Percentiles rank a stretch among this genome's conserved stretches.
Conservation (phyloP, 257 asterid species). For the Solanum clarkiae region DNA sequence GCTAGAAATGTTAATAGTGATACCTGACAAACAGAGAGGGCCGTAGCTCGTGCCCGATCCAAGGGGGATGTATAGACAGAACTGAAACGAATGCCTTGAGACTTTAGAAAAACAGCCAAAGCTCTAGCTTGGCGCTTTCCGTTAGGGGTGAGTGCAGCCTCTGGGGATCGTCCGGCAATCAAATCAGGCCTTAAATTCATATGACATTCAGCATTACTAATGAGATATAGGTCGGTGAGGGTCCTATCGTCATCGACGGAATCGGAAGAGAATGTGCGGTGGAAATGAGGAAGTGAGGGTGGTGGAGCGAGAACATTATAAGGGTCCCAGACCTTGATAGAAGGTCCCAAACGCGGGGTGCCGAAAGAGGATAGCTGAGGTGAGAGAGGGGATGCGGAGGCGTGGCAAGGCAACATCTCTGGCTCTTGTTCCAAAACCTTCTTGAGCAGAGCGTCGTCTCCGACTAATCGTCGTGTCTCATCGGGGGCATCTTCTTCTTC, state of each 20-base stretch:
- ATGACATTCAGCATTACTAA: conserved; percentile 88
- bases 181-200: conserved; percentile 91
- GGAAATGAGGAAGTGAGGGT: conserved; percentile 34
- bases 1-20: not conserved
- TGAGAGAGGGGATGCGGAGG: conserved; percentile 93
- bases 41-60: conserved; percentile 90
- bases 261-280: conserved; percentile 29
- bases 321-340: conserved; percentile 97
- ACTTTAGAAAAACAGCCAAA: conserved; percentile 69
- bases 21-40: conserved; percentile 76
- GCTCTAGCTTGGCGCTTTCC: conserved; percentile 97
- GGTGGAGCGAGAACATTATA: conserved; percentile 86
- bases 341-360: conserved; percentile 74
- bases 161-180: conserved; percentile 82
- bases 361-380: conserved; percentile 88
- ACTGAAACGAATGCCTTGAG: conserved; percentile 65
- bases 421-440: conserved; percentile 90
- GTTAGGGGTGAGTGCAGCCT: conserved; percentile 78
- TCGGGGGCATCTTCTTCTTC: conserved; percentile 23
- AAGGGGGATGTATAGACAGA: conserved; percentile 72
- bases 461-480: conserved; percentile 14
- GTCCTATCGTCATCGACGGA: conserved; percentile 31
- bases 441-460: conserved; percentile 37
- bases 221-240: conserved; percentile 60
- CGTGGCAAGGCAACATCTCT: conserved; percentile 93